Evolutionary conservation across 208 protist species (phyloP).

Genomic region (Novymonas esmeraldas): DNA sequence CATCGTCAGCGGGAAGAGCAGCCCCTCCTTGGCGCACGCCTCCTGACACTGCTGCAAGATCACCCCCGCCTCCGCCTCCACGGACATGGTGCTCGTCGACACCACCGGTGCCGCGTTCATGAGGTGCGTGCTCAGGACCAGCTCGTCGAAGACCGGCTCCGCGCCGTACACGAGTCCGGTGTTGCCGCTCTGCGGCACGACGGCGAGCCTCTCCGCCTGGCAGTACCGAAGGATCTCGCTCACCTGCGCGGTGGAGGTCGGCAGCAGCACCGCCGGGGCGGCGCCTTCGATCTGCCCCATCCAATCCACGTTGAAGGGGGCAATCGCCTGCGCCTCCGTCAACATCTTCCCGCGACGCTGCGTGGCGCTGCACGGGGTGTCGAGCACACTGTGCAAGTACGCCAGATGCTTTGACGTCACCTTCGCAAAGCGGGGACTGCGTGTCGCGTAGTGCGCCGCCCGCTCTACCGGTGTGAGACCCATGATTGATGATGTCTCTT

Average conservation of each 20-base stretch:
- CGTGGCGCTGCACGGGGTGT: conserved; percentile 42
- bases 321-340: conserved; percentile 42
- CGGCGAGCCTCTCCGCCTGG: conserved; percentile 87
- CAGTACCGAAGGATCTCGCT: conserved; percentile 91
- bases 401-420: conserved; percentile 47
- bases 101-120: conserved; percentile 93
- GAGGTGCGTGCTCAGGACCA: conserved; percentile 86
- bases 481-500: conserved; percentile 15
- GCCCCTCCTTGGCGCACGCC: conserved; percentile 62
- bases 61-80: conserved; percentile 88
- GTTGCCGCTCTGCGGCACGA: conserved; percentile 97
- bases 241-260: conserved; percentile 60
- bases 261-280: conserved; percentile 57
- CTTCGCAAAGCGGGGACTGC: conserved; percentile 54
- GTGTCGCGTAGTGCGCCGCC: conserved; percentile 66
- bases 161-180: conserved; percentile 96
- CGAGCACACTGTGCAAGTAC: conserved; percentile 56
- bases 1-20: conserved; percentile 96
- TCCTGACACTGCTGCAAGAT: conserved; percentile 92
- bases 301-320: conserved; percentile 74
- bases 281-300: conserved; percentile 61
- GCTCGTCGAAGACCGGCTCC: conserved; percentile 89
- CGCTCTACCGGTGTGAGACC: conserved; percentile 43
- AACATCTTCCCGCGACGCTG: conserved; percentile 56
- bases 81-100: conserved; percentile 61